These are phyloP conservation scores for Phytophthora kernoviae DNA, from an alignment of 352 stramenopile genomes.

Conservation along the genomic window DNA sequence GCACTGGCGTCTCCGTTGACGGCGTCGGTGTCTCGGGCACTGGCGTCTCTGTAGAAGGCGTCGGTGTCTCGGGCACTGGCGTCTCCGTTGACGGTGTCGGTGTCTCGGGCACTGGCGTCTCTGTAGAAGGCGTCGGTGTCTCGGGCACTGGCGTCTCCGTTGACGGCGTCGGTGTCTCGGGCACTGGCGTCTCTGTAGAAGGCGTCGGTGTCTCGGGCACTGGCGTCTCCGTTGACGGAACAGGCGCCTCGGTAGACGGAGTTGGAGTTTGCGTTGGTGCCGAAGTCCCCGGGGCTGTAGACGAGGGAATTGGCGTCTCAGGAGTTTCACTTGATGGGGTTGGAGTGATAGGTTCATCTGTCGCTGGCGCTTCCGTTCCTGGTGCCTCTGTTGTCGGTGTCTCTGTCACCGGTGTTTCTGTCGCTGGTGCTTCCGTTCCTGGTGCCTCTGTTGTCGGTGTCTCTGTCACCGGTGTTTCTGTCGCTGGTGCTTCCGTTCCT, in stretches of 20 bases:
- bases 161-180: conserved; percentile 3
- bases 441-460: conserved; percentile 4
- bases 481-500: conserved; percentile 7
- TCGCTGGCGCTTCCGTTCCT: conserved; percentile 2
- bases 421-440: conserved; percentile 2
- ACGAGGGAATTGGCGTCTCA: not conserved
- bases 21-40: not conserved
- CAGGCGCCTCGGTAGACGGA: conserved; percentile 1
- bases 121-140: conserved; percentile 2
- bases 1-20: not conserved
- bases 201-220: not conserved
- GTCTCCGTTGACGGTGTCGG: not conserved
- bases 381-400: conserved; percentile 3
- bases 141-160: not conserved
- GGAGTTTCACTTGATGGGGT: conserved; percentile 1
- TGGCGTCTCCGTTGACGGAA: conserved; percentile 1
- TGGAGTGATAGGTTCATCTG: not conserved
- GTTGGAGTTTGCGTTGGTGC: too few species aligned
- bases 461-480: conserved; percentile 5
- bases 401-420: conserved; percentile 9
- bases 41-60: conserved; percentile 2
- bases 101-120: not conserved
- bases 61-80: too few species aligned
- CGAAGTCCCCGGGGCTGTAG: conserved; percentile 3
- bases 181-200: not conserved